Conservation (phyloP, 805 yeast genomes). For the Brettanomyces anomalus region DNA sequence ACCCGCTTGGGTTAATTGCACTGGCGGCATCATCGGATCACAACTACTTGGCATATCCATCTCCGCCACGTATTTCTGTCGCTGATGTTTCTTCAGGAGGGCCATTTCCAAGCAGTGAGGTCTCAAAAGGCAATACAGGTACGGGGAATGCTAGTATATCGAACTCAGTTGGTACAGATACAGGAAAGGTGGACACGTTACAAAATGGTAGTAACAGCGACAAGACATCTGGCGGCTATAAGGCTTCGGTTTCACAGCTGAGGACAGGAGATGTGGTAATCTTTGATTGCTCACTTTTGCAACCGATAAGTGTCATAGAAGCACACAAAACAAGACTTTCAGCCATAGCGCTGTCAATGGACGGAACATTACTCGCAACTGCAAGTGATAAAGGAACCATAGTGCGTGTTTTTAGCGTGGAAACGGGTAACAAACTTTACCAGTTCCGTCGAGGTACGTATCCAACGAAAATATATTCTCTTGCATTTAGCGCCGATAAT, state of each 20-base stretch:
- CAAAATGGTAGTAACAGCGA: background rate
- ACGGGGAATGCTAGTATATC: background rate
- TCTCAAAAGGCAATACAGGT: background rate
- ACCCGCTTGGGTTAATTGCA: constrained; percentile 52
- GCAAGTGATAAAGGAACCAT: constrained; percentile 92
- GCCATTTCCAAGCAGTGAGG: background rate
- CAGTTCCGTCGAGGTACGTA: constrained; percentile 87
- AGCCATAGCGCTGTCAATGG: constrained; percentile 58
- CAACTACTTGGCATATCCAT: constrained; percentile 62
- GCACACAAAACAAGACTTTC: constrained; percentile 83
- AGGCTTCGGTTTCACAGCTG: background rate
- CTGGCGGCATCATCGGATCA: constrained; percentile 44
- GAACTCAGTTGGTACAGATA: background rate
- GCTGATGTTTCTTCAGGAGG: constrained; percentile 1
- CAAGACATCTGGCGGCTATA: background rate
- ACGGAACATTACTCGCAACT: constrained; percentile 80
- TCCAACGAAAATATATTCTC: constrained; percentile 76
- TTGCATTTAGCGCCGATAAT: constrained; percentile 72
- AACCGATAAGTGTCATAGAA: constrained; percentile 78
- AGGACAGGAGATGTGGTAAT: constrained; percentile 70
- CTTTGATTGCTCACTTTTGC: constrained; percentile 67
- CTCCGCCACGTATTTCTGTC: constrained; percentile 50
- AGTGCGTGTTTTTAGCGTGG: constrained; percentile 72
- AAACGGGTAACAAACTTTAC: constrained; percentile 58
- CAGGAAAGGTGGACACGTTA: background rate